Percentiles rank a stretch among this genome's conserved stretches.
Conservation (phyloP, 192 early-diverging fungal species). For the Gonapodya prolifera region DNA sequence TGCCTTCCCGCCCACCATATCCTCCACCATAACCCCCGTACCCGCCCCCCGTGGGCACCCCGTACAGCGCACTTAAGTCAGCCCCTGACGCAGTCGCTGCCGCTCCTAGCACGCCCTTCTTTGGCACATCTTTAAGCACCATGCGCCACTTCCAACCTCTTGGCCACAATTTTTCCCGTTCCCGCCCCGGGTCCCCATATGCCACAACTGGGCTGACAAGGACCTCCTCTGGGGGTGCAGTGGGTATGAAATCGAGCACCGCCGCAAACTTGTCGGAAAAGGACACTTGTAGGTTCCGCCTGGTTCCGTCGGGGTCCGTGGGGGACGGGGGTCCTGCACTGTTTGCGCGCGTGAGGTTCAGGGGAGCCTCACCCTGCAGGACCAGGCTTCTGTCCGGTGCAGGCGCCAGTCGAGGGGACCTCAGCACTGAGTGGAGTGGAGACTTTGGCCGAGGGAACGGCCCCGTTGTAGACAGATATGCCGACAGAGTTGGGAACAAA, state of each 20-base stretch:
- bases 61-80: background rate
- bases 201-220: background rate
- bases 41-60: background rate
- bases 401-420: background rate
- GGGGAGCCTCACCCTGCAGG: no score
- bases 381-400: background rate
- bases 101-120: background rate
- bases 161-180: background rate
- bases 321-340: no score
- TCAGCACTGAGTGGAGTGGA: background rate
- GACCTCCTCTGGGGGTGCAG: background rate
- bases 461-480: background rate
- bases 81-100: background rate
- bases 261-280: background rate
- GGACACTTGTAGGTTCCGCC: background rate
- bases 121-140: background rate
- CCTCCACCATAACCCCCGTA: background rate
- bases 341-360: background rate
- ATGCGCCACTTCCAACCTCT: background rate
- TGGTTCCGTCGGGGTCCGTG: no score
- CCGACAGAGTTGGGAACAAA: background rate
- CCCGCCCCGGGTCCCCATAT: background rate
- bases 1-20: background rate
- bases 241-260: background rate
- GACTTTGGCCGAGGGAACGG: background rate